Evolutionary conservation across 495 filamentous ascomycete species (phyloP), one percentile per base, ranked within the genome.

Genomic region (Penicillium canariense): DNA sequence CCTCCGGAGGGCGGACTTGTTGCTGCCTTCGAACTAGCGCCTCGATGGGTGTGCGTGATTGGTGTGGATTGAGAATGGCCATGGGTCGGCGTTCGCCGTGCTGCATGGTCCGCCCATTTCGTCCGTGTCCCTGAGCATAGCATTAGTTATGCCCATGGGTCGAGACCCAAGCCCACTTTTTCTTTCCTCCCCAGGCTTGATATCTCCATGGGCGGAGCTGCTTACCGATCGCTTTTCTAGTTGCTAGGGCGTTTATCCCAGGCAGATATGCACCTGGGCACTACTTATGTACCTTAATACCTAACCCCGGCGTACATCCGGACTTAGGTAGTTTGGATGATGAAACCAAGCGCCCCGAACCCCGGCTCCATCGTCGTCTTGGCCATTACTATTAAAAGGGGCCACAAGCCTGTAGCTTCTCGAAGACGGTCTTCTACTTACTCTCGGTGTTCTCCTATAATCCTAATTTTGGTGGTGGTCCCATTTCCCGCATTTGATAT

Each of bases 401-500:
- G 38, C 39, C 15, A 14, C 32, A 17, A 12, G 30, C 15, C 50
- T 34, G 28, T 2, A 27, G 1, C 14, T 45, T 28, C 43, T 30
- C 2, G n/a, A 28, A 1, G 8, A 34, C 8, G 14, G 31, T n/a
- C n/a, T n/a, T n/a, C 18, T 25, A 9, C n/a, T 46, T 28, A 3
- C 5, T 22, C 30, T 46, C 18, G 22, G 23, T 27, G 4, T 30
- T 6, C 26, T 17, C 17, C 26, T 23, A 44, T 44, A 26, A 23
- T 26, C 40, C 9, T 44, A 27, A 39, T 39, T n/a, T n/a, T 39
- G 8, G 35, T 39, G 35, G 35, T 39, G 8, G 35, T 17, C 8
- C n/a, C 11, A 23, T 4, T 17, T 30, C 34, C 54, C 28, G 15
- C 50, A 54, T 50, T 50, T 45, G 45, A 50, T 39, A 48, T 58